A percentile compares a stretch with the other conserved stretches of the same genome.
These are phyloP conservation scores for Infundibulicybe gibba DNA, from an alignment of 768 basidiomycete species.

Conservation along the genomic window DNA sequence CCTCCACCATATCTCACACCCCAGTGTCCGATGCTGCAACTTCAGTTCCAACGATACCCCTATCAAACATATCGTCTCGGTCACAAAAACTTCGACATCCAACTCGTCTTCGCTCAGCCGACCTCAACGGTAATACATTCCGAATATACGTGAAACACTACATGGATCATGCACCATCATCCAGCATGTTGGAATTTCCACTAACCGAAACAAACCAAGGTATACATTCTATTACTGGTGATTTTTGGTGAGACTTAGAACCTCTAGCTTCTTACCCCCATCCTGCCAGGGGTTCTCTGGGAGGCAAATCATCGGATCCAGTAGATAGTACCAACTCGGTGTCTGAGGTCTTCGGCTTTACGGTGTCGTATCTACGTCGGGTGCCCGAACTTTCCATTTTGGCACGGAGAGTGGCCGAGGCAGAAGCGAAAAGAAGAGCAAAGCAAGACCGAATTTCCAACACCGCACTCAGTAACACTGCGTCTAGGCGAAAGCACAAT, in stretches of 20 bases:
- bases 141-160: constrained; percentile 76
- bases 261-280: too few relatives aligned
- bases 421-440: constrained; percentile 52
- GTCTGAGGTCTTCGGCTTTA: constrained; percentile 44
- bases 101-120: constrained; percentile 58
- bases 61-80: constrained; percentile 12
- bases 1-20: constrained; percentile 15
- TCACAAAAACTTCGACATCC: constrained; percentile 66
- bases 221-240: too few relatives aligned
- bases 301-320: too few relatives aligned
- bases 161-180: constrained; percentile 54
- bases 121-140: constrained; percentile 71
- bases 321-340: too few relatives aligned
- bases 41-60: constrained; percentile 21
- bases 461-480: constrained; percentile 22
- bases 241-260: too few relatives aligned
- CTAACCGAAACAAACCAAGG: too few relatives aligned
- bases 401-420: constrained; percentile 60
- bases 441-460: constrained; percentile 43
- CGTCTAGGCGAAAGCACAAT: constrained; percentile 1
- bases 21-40: constrained; percentile 12
- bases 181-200: too few relatives aligned
- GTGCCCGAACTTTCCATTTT: constrained; percentile 69
- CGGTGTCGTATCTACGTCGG: constrained; percentile 71
- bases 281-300: too few relatives aligned